Conservation (phyloP, 2,329 filamentous ascomycete species). For the Alternaria sp. region DNA sequence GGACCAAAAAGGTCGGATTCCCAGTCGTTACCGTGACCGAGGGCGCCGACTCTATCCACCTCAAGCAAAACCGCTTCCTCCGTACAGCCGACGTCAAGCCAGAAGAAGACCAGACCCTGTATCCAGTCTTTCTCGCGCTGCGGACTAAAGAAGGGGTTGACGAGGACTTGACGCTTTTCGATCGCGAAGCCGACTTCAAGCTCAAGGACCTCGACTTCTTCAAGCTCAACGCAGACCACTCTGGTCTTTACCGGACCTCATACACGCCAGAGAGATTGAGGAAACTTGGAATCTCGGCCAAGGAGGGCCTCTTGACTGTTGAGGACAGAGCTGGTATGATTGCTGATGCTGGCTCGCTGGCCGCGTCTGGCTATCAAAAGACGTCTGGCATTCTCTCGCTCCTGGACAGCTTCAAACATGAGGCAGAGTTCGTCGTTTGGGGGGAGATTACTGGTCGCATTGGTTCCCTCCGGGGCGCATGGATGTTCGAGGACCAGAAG, state of each 20-base stretch:
- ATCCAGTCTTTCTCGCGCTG: conserved; percentile 87
- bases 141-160: conserved; percentile 85
- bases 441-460: conserved; percentile 86
- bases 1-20: conserved; percentile 96
- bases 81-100: conserved; percentile 92
- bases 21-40: conserved; percentile 90
- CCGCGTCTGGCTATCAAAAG: conserved; percentile 90
- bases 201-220: conserved; percentile 85
- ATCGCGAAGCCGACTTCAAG: conserved; percentile 80
- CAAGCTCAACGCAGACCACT: conserved; percentile 96
- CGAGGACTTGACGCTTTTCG: conserved; percentile 74
- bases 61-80: conserved; percentile 96
- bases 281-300: conserved; percentile 89
- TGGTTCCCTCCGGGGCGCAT: conserved; percentile 80
- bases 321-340: conserved; percentile 94
- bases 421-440: conserved; percentile 94
- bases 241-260: conserved; percentile 88
- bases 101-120: conserved; percentile 88
- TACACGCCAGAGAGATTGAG: conserved; percentile 84
- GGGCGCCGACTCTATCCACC: conserved; percentile 74
- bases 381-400: conserved; percentile 88
- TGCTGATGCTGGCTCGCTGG: conserved; percentile 88
- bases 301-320: conserved; percentile 79
- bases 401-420: conserved; percentile 81
- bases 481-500: conserved; percentile 84